phyloP scores from a whole-genome alignment of 2,329 filamentous ascomycete species.

The Aspergillus terreus region DNA sequence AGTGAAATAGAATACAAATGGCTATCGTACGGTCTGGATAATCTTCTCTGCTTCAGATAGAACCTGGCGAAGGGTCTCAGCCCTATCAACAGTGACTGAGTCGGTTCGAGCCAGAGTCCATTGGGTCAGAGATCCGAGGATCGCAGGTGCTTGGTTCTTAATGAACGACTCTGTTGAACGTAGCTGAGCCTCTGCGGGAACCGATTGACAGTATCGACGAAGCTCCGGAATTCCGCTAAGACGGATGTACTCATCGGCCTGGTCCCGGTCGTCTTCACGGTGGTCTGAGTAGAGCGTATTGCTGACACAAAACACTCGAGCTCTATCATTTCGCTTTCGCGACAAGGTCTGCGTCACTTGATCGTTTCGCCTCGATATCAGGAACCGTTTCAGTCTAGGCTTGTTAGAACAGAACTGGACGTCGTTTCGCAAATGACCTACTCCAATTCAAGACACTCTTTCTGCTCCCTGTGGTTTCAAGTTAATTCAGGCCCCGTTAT shows the following conservation, averaged over 20 bases:
- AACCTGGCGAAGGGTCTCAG: constrained; percentile 9
- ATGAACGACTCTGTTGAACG: constrained; percentile 10
- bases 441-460: constrained; percentile 4
- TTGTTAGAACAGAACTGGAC: neutral
- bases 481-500: neutral
- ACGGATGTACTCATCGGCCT: constrained; percentile 9
- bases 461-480: constrained; percentile 2
- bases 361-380: constrained; percentile 9
- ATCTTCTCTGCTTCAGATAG: constrained; percentile 7
- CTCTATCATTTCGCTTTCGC: neutral
- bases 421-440: neutral
- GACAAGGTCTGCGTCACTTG: neutral
- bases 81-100: constrained; percentile 9
- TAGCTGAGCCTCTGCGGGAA: constrained; percentile 17
- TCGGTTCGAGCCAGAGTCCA: constrained; percentile 15
- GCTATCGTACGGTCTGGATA: constrained; percentile 7
- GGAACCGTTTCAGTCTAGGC: neutral
- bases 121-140: constrained; percentile 14
- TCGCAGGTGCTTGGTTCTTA: constrained; percentile 10
- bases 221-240: constrained; percentile 20
- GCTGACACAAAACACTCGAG: constrained; percentile 19
- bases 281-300: constrained; percentile 14
- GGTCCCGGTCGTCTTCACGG: neutral
- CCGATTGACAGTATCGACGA: constrained; percentile 17
- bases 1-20: too few relatives aligned